Conservation (phyloP, 257 asterid genomes). For the Solanum chilense region DNA sequence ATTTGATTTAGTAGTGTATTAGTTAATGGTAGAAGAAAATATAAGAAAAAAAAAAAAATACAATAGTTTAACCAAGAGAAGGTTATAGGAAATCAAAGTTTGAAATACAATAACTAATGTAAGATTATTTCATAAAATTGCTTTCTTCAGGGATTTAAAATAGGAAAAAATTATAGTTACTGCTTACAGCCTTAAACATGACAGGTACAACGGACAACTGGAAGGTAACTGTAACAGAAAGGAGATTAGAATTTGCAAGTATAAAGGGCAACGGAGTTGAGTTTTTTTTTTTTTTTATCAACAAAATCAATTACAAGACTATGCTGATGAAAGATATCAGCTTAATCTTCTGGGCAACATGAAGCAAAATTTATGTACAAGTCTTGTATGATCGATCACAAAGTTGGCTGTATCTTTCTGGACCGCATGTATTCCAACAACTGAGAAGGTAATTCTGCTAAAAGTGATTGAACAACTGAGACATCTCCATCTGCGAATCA, state of each 20-base stretch:
- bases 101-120: not conserved
- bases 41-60: not conserved
- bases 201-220: not conserved
- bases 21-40: not conserved
- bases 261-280: not conserved
- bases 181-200: not conserved
- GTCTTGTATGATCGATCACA: slow-evolving; percentile 22
- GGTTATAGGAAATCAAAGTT: not conserved
- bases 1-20: not conserved
- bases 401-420: slow-evolving; percentile 54
- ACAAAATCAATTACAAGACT: slow-evolving; percentile 9
- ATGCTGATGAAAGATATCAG: slow-evolving; percentile 4
- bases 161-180: not conserved
- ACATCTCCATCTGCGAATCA: slow-evolving; percentile 57
- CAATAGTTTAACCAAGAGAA: not conserved
- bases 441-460: slow-evolving; percentile 94
- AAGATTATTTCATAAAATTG: no score
- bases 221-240: not conserved
- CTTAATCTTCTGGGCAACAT: slow-evolving; percentile 9
- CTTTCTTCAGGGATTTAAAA: no score
- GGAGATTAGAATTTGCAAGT: not conserved
- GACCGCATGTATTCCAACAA: slow-evolving; percentile 67
- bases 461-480: slow-evolving; percentile 72
- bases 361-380: slow-evolving; percentile 30
- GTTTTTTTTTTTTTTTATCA: not conserved